Conservation (phyloP, 2,329 filamentous ascomycete species). For the Pochonia chlamydosporia region DNA sequence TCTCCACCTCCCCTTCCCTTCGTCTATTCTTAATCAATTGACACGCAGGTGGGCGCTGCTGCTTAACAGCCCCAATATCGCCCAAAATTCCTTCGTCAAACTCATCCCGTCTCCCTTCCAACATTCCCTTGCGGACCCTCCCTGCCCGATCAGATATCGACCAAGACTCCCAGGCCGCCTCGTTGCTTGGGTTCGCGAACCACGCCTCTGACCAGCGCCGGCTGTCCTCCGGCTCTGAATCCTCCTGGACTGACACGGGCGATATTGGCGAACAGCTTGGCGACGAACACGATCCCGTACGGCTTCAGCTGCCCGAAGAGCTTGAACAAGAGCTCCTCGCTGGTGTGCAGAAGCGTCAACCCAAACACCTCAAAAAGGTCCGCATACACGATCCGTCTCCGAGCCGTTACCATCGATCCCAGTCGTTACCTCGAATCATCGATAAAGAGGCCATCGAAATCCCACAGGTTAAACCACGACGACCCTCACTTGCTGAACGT, state of each 20-base stretch:
- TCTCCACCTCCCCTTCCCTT: constrained; percentile 18
- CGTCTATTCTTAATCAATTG: constrained; percentile 27
- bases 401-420: constrained; percentile 29
- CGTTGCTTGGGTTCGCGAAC: constrained; percentile 25
- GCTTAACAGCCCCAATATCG: constrained; percentile 66
- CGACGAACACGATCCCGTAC: constrained; percentile 76
- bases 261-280: constrained; percentile 89
- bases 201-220: constrained; percentile 39
- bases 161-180: constrained; percentile 34
- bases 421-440: constrained; percentile 36
- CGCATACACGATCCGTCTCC: constrained; percentile 55
- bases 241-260: constrained; percentile 88
- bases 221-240: constrained; percentile 54
- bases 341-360: constrained; percentile 39
- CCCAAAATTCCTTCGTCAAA: constrained; percentile 80
- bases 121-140: constrained; percentile 82
- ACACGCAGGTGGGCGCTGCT: constrained; percentile 63
- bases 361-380: constrained; percentile 53
- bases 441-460: constrained; percentile 78
- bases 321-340: constrained; percentile 58
- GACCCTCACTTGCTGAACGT: constrained; percentile 61
- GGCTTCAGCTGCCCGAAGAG: constrained; percentile 60
- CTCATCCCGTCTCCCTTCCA: constrained; percentile 65
- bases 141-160: constrained; percentile 31
- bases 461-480: constrained; percentile 59